Evolutionary conservation across 768 basidiomycete species (phyloP).

Genomic region (Agrocybe chaxingu): DNA sequence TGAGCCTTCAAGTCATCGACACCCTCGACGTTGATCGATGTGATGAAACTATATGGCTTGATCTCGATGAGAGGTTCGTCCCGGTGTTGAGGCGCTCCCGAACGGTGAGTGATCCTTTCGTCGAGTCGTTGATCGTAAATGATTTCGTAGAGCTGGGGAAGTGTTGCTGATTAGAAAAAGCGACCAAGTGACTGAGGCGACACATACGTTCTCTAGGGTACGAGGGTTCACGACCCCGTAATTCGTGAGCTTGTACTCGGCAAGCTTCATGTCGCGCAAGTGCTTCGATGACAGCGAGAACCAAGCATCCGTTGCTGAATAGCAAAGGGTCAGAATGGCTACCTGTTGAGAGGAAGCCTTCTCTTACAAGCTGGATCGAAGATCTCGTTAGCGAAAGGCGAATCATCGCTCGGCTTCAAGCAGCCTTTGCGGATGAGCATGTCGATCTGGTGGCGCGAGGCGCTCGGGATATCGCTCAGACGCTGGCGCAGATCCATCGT

Average conservation of each 20-base stretch:
- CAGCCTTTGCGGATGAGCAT: constrained; percentile 50
- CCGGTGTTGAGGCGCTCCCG: constrained; percentile 8
- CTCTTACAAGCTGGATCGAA: constrained; percentile 45
- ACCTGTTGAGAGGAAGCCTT: background rate
- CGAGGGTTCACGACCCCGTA: constrained; percentile 51
- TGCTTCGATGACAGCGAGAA: constrained; percentile 34
- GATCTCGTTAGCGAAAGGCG: constrained; percentile 52
- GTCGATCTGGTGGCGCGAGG: constrained; percentile 36
- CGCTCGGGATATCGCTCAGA: constrained; percentile 27
- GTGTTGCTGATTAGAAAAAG: background rate
- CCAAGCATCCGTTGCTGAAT: constrained; percentile 37
- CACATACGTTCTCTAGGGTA: constrained; percentile 38
- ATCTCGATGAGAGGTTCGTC: constrained; percentile 31
- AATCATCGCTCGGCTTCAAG: constrained; percentile 49
- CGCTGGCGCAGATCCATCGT: constrained; percentile 40
- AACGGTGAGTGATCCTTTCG: constrained; percentile 35
- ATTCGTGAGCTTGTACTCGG: constrained; percentile 48
- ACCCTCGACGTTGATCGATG: constrained; percentile 24
- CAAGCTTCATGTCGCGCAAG: constrained; percentile 30
- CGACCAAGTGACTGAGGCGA: background rate
- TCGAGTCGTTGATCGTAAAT: constrained; percentile 50
- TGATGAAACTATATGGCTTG: constrained; percentile 32
- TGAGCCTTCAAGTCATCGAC: background rate
- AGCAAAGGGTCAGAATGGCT: background rate
- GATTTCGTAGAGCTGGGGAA: constrained; percentile 42